phyloP scores from a whole-genome alignment of 2,329 filamentous ascomycete genomes.

The Fusarium napiforme region DNA sequence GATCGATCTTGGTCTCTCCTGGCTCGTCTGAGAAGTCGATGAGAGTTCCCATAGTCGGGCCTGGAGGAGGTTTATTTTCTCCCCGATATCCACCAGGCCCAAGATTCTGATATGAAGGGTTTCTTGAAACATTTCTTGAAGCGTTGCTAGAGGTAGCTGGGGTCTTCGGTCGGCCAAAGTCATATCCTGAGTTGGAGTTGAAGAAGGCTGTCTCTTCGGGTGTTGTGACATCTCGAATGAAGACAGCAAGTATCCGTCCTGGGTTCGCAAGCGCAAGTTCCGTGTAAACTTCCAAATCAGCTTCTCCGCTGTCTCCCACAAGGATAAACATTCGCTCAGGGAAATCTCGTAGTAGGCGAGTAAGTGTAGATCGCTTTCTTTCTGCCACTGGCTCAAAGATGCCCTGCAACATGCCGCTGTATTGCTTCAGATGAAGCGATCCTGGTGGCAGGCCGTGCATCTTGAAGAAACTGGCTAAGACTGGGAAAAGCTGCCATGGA shows the following conservation, averaged over 20 bases:
- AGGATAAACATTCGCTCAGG: conserved; percentile 89
- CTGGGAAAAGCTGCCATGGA: conserved; percentile 95
- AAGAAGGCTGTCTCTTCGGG: conserved; percentile 79
- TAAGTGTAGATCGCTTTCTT: conserved; percentile 87
- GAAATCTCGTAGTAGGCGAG: conserved; percentile 88
- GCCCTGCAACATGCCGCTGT: conserved; percentile 95
- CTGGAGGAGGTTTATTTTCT: conserved; percentile 45
- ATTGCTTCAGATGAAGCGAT: conserved; percentile 95
- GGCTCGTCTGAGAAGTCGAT: conserved; percentile 71
- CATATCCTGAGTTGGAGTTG: conserved; percentile 72
- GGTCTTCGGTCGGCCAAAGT: conserved; percentile 43
- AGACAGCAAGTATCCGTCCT: conserved; percentile 83
- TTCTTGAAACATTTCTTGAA: conserved; percentile 26
- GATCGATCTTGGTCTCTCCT: conserved; percentile 50
- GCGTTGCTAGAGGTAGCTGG: conserved; percentile 45
- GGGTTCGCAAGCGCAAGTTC: conserved; percentile 89
- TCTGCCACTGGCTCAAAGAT: conserved; percentile 98
- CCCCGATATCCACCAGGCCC: conserved; percentile 24
- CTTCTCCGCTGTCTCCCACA: conserved; percentile 95
- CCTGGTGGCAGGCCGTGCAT: conserved; percentile 83
- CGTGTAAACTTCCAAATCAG: conserved; percentile 96
- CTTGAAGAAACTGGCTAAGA: conserved; percentile 86
- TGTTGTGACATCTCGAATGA: conserved; percentile 95
- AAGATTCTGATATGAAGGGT: conserved; percentile 44
- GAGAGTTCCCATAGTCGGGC: conserved; percentile 64